Base-by-base conservation (phyloP, 192 early-diverging fungal genomes). In the Entomortierella lignicola region DNA sequence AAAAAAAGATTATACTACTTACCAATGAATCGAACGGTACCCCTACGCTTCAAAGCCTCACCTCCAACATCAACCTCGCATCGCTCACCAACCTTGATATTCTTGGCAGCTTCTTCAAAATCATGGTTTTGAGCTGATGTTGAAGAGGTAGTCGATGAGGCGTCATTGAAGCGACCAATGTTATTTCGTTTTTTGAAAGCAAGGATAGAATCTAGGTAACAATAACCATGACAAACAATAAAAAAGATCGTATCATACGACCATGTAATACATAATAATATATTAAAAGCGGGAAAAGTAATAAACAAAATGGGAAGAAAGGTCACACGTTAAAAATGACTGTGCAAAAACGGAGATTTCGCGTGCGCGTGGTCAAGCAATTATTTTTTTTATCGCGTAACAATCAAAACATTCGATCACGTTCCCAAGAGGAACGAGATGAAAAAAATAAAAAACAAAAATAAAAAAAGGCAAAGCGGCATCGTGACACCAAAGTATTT, bases 181-280 rank as follows among this genome's bases (percentile, higher is more conserved):
- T 96, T 94, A 69, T 98, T 93, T 17, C 93, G 88, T 47, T 91
- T 87, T 66, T 94, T 94, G 86, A 96, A 99, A 5, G 92, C 93
- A 11, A 94, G 89, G 5, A 98, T 95, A 2, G 94, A 89, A 73
- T 97, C 94, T 87, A n/a, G n/a, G n/a, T n/a, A n/a, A n/a, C n/a
- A n/a, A n/a, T n/a, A n/a, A n/a, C n/a, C n/a, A 66, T 27, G 21
- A 27, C 48, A 63, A 41, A 39, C n/a, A 66, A 47, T 12, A 47
- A 20, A 47, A 47, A 47, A 15, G 17, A 47, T 47, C 20, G 30
- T 8, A 43, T 39, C 10, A 47, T 3, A 20, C 44, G 44, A 47
- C 20, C 13, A 2, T 1, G 12, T 27, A 20, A 37, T 42, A 13
- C 13, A 13, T 42, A n/a, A n/a, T n/a, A n/a, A n/a, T n/a, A n/a